Conservation (phyloP, 768 basidiomycete genomes). For the Glaciozyma antarctica region DNA sequence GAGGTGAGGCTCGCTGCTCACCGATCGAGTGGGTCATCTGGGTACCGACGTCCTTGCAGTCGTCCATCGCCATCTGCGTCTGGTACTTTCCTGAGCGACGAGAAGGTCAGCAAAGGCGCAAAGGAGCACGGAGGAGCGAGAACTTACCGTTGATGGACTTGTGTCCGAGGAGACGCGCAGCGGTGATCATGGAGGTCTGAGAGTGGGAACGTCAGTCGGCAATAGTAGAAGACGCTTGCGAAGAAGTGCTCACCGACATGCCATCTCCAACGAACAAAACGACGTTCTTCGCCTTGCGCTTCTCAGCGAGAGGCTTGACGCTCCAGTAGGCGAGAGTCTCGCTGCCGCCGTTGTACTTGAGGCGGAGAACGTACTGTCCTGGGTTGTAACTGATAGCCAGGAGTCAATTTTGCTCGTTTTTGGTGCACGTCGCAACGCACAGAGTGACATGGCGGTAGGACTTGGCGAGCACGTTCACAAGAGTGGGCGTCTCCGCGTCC, state of each 20-base stretch:
- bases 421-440: not conserved
- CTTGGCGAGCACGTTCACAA: slow-evolving; percentile 41
- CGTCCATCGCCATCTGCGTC: slow-evolving; percentile 34
- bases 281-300: slow-evolving; percentile 40
- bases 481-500: slow-evolving; percentile 34
- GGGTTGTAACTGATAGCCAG: slow-evolving; percentile 33
- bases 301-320: slow-evolving; percentile 35
- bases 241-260: not conserved
- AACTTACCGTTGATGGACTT: slow-evolving; percentile 35
- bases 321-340: slow-evolving; percentile 39
- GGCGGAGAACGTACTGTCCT: slow-evolving; percentile 37
- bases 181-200: slow-evolving; percentile 36
- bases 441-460: slow-evolving; percentile 40
- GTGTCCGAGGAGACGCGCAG: slow-evolving; percentile 42
- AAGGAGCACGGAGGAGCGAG: slow-evolving; percentile 34
- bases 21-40: slow-evolving; percentile 40
- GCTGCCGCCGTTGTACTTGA: slow-evolving; percentile 39
- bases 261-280: slow-evolving; percentile 40
- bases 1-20: not conserved
- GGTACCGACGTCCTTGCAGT: slow-evolving; percentile 33
- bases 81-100: slow-evolving; percentile 38
- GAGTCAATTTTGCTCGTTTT: not conserved
- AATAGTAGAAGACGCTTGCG: no score
- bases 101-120: slow-evolving; percentile 29
- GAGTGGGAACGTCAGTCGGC: slow-evolving; percentile 29